Conservation (phyloP, 164 flowering plant genomes). For the Paratinospora sagittata region DNA sequence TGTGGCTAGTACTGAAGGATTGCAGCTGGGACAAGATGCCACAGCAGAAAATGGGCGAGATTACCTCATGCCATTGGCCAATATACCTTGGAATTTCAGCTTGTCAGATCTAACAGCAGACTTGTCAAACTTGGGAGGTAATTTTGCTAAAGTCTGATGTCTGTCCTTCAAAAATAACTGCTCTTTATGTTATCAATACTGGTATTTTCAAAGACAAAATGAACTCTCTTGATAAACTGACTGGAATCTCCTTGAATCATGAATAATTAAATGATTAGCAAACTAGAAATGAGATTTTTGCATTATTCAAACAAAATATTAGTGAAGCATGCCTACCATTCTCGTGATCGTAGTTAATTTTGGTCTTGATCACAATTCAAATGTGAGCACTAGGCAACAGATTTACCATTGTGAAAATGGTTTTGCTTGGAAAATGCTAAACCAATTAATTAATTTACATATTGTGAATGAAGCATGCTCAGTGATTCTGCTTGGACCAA, state of each 20-base stretch:
- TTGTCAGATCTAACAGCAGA: constrained; percentile 92
- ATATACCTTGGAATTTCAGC: constrained; percentile 93
- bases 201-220: neutral
- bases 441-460: too few relatives aligned
- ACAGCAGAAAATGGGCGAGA: constrained; percentile 68
- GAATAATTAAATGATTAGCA: neutral
- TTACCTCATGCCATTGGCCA: constrained; percentile 71
- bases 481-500: too few relatives aligned
- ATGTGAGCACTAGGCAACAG: neutral
- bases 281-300: neutral
- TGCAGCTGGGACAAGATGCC: constrained; percentile 71
- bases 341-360: neutral
- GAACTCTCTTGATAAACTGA: neutral
- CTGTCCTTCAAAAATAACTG: neutral
- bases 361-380: neutral
- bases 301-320: neutral
- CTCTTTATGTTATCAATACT: neutral
- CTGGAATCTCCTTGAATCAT: neutral
- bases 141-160: neutral
- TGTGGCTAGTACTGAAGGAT: constrained; percentile 64
- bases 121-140: constrained; percentile 88
- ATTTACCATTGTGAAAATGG: neutral
- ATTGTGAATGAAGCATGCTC: too few relatives aligned
- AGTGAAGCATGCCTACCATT: neutral
- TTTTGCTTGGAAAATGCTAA: neutral